Conservation (phyloP, 2,329 filamentous ascomycete genomes). For the Penicillium polonicum region DNA sequence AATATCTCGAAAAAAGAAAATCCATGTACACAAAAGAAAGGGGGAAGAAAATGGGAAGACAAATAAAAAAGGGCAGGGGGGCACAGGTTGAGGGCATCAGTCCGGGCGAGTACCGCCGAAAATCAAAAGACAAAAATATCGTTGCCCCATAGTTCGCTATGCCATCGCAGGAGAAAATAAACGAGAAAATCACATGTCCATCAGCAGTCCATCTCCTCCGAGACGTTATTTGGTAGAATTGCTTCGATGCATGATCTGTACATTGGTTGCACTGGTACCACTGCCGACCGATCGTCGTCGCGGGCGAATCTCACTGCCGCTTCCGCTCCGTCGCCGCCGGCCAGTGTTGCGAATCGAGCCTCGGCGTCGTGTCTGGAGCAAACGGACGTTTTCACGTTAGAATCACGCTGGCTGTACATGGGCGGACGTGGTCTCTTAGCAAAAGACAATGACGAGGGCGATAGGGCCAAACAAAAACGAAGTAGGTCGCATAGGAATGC, state of each 20-base stretch:
- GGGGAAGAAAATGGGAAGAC: constrained; percentile 23
- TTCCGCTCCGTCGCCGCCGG: constrained; percentile 43
- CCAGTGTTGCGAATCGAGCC: constrained; percentile 39
- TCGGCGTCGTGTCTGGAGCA: constrained; percentile 49
- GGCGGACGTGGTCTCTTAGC: constrained; percentile 42
- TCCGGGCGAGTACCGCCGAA: constrained; percentile 17
- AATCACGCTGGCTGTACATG: constrained; percentile 47
- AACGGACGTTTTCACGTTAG: constrained; percentile 47
- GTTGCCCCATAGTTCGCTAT: constrained; percentile 41
- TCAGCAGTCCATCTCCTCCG: constrained; percentile 16
- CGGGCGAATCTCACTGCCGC: constrained; percentile 43
- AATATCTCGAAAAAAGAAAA: constrained; percentile 32
- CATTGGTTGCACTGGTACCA: constrained; percentile 35
- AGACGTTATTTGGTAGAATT: constrained; percentile 42
- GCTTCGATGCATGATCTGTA: constrained; percentile 42
- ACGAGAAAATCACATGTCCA: constrained; percentile 25
- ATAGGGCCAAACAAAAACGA: constrained; percentile 17
- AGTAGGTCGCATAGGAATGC: constrained; percentile 23
- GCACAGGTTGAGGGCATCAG: constrained; percentile 26
- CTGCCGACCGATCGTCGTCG: constrained; percentile 41
- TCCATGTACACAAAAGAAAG: constrained; percentile 44
- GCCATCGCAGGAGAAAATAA: constrained; percentile 34
- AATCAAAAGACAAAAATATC: constrained; percentile 31
- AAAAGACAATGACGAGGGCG: constrained; percentile 33
- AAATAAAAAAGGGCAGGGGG: constrained; percentile 13